Conservation (phyloP, 805 yeast genomes). For the Starmerella apicola region DNA sequence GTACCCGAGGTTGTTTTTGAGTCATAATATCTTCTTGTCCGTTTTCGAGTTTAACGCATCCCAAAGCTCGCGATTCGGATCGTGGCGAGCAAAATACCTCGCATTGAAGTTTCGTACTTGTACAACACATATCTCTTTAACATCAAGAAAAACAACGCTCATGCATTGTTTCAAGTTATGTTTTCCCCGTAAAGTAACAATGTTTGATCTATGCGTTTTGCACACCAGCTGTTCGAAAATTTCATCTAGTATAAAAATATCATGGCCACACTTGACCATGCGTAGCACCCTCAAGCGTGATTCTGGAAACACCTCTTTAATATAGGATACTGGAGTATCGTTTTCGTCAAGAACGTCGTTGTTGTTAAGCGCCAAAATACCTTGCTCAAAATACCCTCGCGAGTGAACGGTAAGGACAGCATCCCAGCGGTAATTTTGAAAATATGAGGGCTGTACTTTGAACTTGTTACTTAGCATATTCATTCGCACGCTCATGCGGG, state of each 20-base stretch:
- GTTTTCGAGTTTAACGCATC: constrained; percentile 4
- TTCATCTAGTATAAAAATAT: constrained; percentile 14
- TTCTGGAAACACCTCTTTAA: constrained; percentile 11
- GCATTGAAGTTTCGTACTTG: constrained; percentile 15
- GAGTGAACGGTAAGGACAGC: constrained; percentile 10
- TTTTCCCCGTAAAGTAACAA: not conserved
- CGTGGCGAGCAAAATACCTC: not conserved
- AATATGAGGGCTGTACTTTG: not conserved
- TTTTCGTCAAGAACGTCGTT: constrained; percentile 14
- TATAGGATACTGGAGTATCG: constrained; percentile 10
- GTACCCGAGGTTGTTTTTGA: too few species aligned
- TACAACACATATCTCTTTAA: constrained; percentile 13
- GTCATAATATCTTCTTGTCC: not conserved
- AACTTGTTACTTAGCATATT: constrained; percentile 7
- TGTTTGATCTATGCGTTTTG: not conserved
- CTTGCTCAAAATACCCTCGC: constrained; percentile 16
- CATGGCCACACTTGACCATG: constrained; percentile 6
- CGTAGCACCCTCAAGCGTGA: constrained; percentile 4
- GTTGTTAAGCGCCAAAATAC: constrained; percentile 9
- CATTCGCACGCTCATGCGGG: constrained; percentile 1
- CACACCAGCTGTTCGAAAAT: constrained; percentile 11
- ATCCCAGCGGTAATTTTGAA: constrained; percentile 16
- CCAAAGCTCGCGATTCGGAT: constrained; percentile 3
- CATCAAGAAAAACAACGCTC: constrained; percentile 6
- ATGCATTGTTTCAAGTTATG: not conserved